Percentiles rank a stretch among this genome's conserved stretches.
Evolutionary conservation across 768 basidiomycete species (phyloP).

Genomic region (Leucosporidium scottii): DNA sequence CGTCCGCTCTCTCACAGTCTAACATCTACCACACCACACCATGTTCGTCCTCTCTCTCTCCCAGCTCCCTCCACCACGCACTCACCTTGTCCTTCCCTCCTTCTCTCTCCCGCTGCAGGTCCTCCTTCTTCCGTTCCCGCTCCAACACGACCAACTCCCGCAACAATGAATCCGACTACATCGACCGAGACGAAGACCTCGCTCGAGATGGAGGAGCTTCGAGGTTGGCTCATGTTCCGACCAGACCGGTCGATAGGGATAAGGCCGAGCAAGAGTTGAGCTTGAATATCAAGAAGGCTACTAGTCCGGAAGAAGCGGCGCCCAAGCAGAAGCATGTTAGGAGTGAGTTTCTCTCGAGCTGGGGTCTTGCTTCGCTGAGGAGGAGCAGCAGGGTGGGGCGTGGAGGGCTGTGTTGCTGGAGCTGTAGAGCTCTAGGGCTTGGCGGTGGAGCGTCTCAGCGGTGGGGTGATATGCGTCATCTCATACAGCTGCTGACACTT

Average conservation of each 20-base stretch:
- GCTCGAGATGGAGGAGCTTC: too few relatives aligned
- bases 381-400: neutral
- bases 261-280: slow-evolving; percentile 92
- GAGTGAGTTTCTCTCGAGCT: slow-evolving; percentile 54
- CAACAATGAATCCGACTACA: slow-evolving; percentile 11
- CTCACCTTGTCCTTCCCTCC: too few relatives aligned
- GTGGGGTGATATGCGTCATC: too few relatives aligned
- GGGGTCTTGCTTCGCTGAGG: neutral
- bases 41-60: too few relatives aligned
- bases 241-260: slow-evolving; percentile 54
- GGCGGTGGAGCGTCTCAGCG: too few relatives aligned
- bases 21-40: too few relatives aligned
- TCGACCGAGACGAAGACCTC: slow-evolving; percentile 17
- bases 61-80: too few relatives aligned
- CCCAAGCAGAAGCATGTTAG: slow-evolving; percentile 99
- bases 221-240: too few relatives aligned
- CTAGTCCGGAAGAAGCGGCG: slow-evolving; percentile 85
- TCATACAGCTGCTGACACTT: too few relatives aligned
- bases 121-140: slow-evolving; percentile 5
- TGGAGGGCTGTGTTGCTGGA: neutral
- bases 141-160: slow-evolving; percentile 8
- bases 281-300: slow-evolving; percentile 97
- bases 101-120: too few relatives aligned
- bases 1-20: too few relatives aligned
- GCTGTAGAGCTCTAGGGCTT: neutral